phyloP scores from a whole-genome alignment of 2,329 filamentous ascomycete genomes.

The Didymosphaeria variabile region DNA sequence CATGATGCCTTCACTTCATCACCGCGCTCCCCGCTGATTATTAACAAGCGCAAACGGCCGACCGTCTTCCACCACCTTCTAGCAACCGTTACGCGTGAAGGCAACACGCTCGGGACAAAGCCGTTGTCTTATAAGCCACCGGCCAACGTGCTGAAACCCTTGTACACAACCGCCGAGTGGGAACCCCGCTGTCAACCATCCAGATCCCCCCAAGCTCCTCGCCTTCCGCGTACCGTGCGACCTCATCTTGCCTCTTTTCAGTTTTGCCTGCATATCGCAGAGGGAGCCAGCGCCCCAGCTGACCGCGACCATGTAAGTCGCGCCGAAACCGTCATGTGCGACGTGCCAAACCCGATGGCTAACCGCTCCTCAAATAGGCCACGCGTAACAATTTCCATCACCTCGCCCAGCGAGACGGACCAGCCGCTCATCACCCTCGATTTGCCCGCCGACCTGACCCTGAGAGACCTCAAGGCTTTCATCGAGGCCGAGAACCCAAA shows the following conservation, averaged over 20 bases:
- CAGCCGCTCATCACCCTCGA: constrained; percentile 75
- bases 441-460: constrained; percentile 80
- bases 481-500: constrained; percentile 80
- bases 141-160: constrained; percentile 27
- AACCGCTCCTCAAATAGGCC: constrained; percentile 63
- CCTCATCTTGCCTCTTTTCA: constrained; percentile 44
- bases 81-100: constrained; percentile 13
- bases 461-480: constrained; percentile 86
- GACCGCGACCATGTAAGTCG: constrained; percentile 46
- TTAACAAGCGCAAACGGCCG: constrained; percentile 31
- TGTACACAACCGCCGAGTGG: constrained; percentile 28
- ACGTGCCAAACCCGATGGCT: constrained; percentile 40
- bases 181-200: constrained; percentile 31
- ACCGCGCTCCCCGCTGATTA: constrained; percentile 30
- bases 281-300: constrained; percentile 37
- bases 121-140: constrained; percentile 20
- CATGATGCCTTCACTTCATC: constrained; percentile 23
- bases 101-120: not conserved
- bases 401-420: constrained; percentile 76
- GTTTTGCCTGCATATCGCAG: constrained; percentile 45
- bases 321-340: constrained; percentile 46
- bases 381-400: constrained; percentile 85
- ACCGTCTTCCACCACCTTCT: constrained; percentile 43
- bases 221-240: constrained; percentile 41
- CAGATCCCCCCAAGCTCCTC: constrained; percentile 17